phyloP scores from a whole-genome alignment of 1,139 yeast species.

The Hansenula lynferdii region DNA sequence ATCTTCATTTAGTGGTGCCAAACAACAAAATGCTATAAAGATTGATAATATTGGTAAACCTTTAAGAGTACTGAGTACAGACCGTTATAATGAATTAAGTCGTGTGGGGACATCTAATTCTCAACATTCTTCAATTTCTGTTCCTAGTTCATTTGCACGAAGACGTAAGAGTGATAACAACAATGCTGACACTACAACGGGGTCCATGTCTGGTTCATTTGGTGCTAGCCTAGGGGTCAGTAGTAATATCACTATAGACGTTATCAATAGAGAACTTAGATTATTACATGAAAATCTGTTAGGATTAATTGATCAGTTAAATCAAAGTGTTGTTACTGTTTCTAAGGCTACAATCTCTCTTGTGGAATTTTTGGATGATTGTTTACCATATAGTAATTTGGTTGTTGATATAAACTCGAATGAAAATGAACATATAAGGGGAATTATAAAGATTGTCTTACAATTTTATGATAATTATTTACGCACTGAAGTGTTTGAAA shows the following conservation, averaged over 20 bases:
- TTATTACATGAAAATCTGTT: slow-evolving; percentile 39
- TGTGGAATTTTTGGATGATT: slow-evolving; percentile 38
- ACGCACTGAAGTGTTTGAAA: slow-evolving; percentile 56
- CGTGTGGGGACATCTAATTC: slow-evolving; percentile 7
- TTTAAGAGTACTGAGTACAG: slow-evolving; percentile 33
- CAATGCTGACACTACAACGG: too few relatives aligned
- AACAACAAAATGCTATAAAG: background rate
- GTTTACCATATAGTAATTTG: slow-evolving; percentile 13
- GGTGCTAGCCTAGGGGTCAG: background rate
- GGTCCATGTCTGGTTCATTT: background rate
- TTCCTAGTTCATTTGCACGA: slow-evolving; percentile 4
- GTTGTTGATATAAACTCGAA: too few relatives aligned
- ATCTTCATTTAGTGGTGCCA: background rate
- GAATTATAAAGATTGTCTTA: slow-evolving; percentile 55
- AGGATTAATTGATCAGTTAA: slow-evolving; percentile 50
- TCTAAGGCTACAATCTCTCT: slow-evolving; percentile 57
- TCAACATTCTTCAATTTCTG: slow-evolving; percentile 6
- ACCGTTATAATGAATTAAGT: slow-evolving; percentile 20
- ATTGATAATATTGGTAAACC: slow-evolving; percentile 35
- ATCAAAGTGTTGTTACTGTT: slow-evolving; percentile 50
- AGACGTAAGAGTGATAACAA: slow-evolving; percentile 2
- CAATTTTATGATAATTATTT: slow-evolving; percentile 69
- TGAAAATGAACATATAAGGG: slow-evolving; percentile 38
- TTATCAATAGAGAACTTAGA: slow-evolving; percentile 30
- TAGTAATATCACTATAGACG: slow-evolving; percentile 19